A percentile compares a stretch with the other conserved stretches of the same genome.
Evolutionary conservation across 2,329 filamentous ascomycete species (phyloP).

Genomic region (Colletotrichum sp.): DNA sequence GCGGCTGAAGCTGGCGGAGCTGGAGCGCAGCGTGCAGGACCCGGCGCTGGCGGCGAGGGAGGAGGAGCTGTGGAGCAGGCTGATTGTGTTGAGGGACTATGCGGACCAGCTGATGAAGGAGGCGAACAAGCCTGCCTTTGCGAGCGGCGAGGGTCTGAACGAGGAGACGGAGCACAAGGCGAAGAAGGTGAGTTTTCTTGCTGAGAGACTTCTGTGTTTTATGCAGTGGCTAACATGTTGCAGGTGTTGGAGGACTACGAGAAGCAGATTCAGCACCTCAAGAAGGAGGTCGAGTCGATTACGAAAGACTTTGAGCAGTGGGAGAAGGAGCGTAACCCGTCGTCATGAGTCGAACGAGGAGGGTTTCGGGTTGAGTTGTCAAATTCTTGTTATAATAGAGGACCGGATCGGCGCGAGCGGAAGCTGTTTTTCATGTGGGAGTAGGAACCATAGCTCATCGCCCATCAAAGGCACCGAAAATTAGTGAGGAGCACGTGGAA

Average conservation of each 20-base stretch:
- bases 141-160: slow-evolving; percentile 63
- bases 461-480: background rate
- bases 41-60: slow-evolving; percentile 77
- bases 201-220: rapidly evolving
- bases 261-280: slow-evolving; percentile 78
- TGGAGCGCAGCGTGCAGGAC: slow-evolving; percentile 76
- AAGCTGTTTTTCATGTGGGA: background rate
- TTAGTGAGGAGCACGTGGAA: background rate
- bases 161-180: slow-evolving; percentile 75
- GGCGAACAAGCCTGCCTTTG: slow-evolving; percentile 69
- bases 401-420: background rate
- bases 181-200: slow-evolving; percentile 68
- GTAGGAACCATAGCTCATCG: background rate
- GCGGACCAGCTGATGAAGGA: slow-evolving; percentile 76
- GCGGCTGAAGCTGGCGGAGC: slow-evolving; percentile 70
- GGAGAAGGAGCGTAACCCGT: slow-evolving; percentile 54
- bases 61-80: slow-evolving; percentile 85
- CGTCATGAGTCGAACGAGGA: background rate
- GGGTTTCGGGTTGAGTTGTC: background rate
- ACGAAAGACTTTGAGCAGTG: slow-evolving; percentile 62
- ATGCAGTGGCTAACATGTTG: slow-evolving; percentile 20
- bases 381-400: background rate
- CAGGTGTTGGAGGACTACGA: slow-evolving; percentile 84
- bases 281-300: slow-evolving; percentile 71
- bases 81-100: slow-evolving; percentile 77